Evolutionary conservation across 192 early-diverging fungal species (phyloP), one percentile per base, ranked within the genome.

Genomic region (Kickxella alabastrina): DNA sequence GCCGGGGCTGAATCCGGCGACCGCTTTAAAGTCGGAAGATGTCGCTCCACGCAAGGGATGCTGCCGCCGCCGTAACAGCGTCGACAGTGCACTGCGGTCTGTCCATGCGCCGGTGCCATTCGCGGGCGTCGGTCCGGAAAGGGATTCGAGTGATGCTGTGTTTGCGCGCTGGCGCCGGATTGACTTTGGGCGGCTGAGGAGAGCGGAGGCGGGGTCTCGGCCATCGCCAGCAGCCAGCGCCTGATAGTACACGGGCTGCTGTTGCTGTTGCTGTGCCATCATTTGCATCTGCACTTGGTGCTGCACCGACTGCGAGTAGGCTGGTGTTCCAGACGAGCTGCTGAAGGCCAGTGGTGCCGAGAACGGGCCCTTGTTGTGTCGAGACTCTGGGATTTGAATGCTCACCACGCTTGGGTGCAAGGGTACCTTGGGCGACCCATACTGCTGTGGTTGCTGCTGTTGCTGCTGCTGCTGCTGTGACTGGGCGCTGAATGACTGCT

Each of bases 1-100:
- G 22, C 60, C 71, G 2, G 71, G 64, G 35, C 71, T 75, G 36
- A 75, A 75, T 4, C 71, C 71, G 3, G 71, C 71, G 9, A 75
- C 71, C 0, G 71, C 71, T 8, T 54, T 54, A 6, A 75, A 47
- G 31, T 75, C 71, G 3, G 71, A 59, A 4, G 64, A 66, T 10
- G 64, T 67, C 37, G 59, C 64, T 21, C 65, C 51, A 25, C 64
- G 71, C 43, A 75, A 28, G 2, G 64, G 71, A 31, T 75, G 71
- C 52, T 75, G 59, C 43, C 64, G 59, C 37, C 64, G 54, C 19
- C 59, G 44, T 29, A 75, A 53, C 23, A 75, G 60, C 15, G 64
- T 75, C 21, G 62, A 57, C 7, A 63, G 52, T 47, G 56, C 38
- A 26, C 37, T 46, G 25, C 54, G 49, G 34, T 55, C 54, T 0